Percentiles rank a stretch among this genome's conserved stretches.
These are phyloP conservation scores for Cladosporium oxysporum DNA, from an alignment of 2,329 filamentous ascomycete species.

Conservation along the genomic window DNA sequence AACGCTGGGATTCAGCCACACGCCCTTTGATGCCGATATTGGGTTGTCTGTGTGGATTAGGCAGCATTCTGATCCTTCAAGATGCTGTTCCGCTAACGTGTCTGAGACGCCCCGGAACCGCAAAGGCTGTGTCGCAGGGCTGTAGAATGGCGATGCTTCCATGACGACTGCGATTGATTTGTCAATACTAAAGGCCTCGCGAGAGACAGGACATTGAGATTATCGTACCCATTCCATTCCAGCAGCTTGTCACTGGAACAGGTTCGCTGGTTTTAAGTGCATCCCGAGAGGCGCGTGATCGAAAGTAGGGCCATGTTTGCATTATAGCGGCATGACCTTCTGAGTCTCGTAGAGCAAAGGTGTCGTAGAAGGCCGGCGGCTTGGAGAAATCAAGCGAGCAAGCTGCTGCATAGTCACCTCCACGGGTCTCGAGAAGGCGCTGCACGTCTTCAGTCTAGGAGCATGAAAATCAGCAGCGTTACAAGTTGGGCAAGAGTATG, in stretches of 20 bases:
- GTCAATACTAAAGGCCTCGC: not conserved
- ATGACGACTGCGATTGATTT: conserved; percentile 41
- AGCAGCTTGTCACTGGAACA: conserved; percentile 64
- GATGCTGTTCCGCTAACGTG: conserved; percentile 58
- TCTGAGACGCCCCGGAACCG: conserved; percentile 67
- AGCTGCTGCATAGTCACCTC: conserved; percentile 61
- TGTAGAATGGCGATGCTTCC: conserved; percentile 58
- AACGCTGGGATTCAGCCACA: conserved; percentile 70
- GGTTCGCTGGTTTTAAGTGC: conserved; percentile 56
- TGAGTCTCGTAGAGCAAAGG: conserved; percentile 61
- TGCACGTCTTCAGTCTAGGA: conserved; percentile 57
- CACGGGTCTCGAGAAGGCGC: conserved; percentile 58
- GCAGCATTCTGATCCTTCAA: conserved; percentile 80
- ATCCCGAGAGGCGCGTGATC: conserved; percentile 51
- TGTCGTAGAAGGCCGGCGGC: conserved; percentile 60
- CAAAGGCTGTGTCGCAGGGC: conserved; percentile 41
- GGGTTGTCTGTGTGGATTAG: conserved; percentile 73
- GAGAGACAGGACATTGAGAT: not conserved
- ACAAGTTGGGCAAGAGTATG: no score
- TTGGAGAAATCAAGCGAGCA: conserved; percentile 63
- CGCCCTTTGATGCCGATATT: conserved; percentile 53
- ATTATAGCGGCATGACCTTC: conserved; percentile 54
- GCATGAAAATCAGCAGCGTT: conserved; percentile 3
- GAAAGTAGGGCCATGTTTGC: conserved; percentile 63
- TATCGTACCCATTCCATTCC: conserved; percentile 53